phyloP scores from a whole-genome alignment of 495 filamentous ascomycete genomes.

The Coniosporium apollinis region DNA sequence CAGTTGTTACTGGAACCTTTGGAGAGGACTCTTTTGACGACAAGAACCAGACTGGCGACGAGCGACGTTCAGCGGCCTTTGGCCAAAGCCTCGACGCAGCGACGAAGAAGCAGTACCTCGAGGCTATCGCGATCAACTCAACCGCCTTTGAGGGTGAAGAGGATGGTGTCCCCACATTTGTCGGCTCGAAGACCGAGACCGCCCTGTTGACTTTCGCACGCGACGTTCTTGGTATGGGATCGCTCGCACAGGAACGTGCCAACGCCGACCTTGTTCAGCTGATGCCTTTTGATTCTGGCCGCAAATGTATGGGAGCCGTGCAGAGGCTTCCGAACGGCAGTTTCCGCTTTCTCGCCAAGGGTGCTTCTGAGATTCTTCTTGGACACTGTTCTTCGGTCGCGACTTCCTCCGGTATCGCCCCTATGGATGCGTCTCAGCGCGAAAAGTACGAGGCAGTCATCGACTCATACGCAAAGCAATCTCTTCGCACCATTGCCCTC shows the following conservation, averaged over 20 bases:
- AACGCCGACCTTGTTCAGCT: slow-evolving; percentile 45
- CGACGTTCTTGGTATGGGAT: slow-evolving; percentile 44
- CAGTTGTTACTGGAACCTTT: slow-evolving; percentile 44
- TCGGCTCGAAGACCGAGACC: slow-evolving; percentile 56
- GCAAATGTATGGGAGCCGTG: slow-evolving; percentile 54
- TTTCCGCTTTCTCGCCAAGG: slow-evolving; percentile 52
- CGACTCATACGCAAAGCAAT: slow-evolving; percentile 59
- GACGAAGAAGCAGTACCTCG: slow-evolving; percentile 33
- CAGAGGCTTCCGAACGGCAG: slow-evolving; percentile 37
- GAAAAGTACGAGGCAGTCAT: slow-evolving; percentile 51
- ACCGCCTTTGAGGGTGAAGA: slow-evolving; percentile 49
- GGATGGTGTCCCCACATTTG: slow-evolving; percentile 33
- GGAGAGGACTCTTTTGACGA: too few relatives aligned
- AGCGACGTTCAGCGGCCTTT: slow-evolving; percentile 40
- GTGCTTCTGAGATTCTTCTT: slow-evolving; percentile 55
- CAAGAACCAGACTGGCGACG: slow-evolving; percentile 17
- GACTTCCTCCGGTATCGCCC: slow-evolving; percentile 32
- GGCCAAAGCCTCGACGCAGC: slow-evolving; percentile 35
- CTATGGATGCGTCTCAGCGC: slow-evolving; percentile 48
- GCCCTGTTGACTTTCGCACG: slow-evolving; percentile 44
- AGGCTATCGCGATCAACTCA: slow-evolving; percentile 48
- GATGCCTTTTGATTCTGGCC: slow-evolving; percentile 49
- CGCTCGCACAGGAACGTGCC: slow-evolving; percentile 36
- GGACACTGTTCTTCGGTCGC: slow-evolving; percentile 25
- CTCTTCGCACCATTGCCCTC: slow-evolving; percentile 74